A percentile compares a stretch with the other conserved stretches of the same genome.
Conservation (phyloP, 129 eudicot genomes). For the Arctium minus region DNA sequence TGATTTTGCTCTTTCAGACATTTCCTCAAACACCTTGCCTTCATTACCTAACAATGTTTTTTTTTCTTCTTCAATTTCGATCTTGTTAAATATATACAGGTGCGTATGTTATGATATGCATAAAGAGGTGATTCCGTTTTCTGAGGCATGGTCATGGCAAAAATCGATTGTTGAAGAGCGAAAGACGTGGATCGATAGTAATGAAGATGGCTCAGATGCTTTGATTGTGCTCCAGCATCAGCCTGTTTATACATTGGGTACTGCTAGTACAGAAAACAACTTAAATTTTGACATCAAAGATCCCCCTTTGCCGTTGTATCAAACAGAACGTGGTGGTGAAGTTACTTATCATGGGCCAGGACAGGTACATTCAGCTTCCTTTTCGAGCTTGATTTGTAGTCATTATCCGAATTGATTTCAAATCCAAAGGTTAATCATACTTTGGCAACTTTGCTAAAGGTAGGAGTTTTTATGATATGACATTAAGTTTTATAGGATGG, state of each 20-base stretch:
- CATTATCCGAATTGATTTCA: neutral
- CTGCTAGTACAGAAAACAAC: constrained; percentile 65
- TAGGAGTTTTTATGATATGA: too few relatives aligned
- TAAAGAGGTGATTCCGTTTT: constrained; percentile 60
- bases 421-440: too few relatives aligned
- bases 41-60: neutral
- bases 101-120: constrained; percentile 74
- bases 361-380: constrained; percentile 47
- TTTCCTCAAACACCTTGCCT: constrained; percentile 24
- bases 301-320: constrained; percentile 59
- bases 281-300: constrained; percentile 55
- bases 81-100: constrained; percentile 24
- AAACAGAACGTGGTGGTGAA: constrained; percentile 94
- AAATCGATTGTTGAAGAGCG: constrained; percentile 59
- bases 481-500: too few relatives aligned
- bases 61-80: neutral
- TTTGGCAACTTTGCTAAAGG: too few relatives aligned
- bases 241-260: constrained; percentile 94
- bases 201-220: constrained; percentile 58
- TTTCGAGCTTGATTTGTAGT: neutral
- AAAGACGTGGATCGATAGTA: constrained; percentile 35
- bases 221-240: constrained; percentile 71
- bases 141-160: constrained; percentile 85
- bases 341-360: constrained; percentile 99
- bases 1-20: constrained; percentile 9